These are phyloP conservation scores for Zymoseptoria tritici DNA, from an alignment of 2,329 filamentous ascomycete genomes.

Conservation along the genomic window DNA sequence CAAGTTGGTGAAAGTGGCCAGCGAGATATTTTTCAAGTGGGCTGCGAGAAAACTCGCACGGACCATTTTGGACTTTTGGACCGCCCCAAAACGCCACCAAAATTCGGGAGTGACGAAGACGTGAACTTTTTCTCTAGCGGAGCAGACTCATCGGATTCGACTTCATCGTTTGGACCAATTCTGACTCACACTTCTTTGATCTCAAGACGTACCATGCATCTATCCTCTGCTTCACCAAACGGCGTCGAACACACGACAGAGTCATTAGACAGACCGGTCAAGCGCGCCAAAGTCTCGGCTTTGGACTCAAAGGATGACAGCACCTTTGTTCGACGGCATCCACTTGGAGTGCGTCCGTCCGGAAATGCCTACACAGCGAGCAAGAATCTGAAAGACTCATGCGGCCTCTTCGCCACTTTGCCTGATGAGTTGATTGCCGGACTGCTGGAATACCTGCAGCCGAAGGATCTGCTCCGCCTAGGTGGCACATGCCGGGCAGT, in stretches of 20 bases:
- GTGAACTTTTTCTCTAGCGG: neutral
- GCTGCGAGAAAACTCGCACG: neutral
- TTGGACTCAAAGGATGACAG: conserved; percentile 28
- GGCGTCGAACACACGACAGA: conserved; percentile 3
- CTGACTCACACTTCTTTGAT: neutral
- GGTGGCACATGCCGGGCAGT: conserved; percentile 77
- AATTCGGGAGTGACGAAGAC: neutral
- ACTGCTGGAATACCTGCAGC: conserved; percentile 68
- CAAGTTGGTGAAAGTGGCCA: neutral
- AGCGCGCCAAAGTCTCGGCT: conserved; percentile 10
- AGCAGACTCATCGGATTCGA: neutral
- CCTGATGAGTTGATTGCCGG: conserved; percentile 75
- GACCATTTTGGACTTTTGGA: neutral
- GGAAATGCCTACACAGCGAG: conserved; percentile 70
- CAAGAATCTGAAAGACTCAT: conserved; percentile 57
- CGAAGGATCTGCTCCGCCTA: conserved; percentile 53
- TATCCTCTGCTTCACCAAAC: neutral
- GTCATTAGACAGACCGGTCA: conserved; percentile 14
- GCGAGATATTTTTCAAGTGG: neutral
- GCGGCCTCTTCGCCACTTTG: conserved; percentile 59
- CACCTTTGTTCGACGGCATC: conserved; percentile 61
- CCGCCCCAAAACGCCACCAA: neutral
- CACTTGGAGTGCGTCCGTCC: conserved; percentile 74
- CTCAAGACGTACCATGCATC: neutral
- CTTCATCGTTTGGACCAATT: neutral